phyloP scores from a whole-genome alignment of 1,284 basidiomycete genomes.

The Boletus calvinii region DNA sequence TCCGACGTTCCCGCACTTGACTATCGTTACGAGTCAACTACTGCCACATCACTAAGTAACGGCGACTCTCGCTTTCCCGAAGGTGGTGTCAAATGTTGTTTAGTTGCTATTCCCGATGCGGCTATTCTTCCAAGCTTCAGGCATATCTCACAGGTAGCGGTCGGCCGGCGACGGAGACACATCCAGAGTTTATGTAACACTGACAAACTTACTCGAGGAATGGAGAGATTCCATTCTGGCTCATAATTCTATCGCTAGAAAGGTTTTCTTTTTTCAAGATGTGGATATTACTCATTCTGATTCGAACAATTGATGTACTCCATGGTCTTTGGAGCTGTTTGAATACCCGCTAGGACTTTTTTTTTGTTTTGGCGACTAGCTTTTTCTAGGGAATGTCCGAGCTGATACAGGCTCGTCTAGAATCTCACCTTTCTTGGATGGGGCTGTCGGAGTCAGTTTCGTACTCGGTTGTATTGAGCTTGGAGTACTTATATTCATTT shows the following conservation, averaged over 20 bases:
- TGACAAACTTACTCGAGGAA: background rate
- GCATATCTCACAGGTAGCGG: background rate
- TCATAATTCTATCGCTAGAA: background rate
- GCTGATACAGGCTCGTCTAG: no score
- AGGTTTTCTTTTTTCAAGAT: no score
- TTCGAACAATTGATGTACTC: no score
- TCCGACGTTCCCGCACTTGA: conserved; percentile 9
- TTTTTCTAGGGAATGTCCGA: no score
- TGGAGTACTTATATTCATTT: background rate
- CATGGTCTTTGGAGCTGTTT: no score
- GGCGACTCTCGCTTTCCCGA: no score
- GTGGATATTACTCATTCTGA: no score
- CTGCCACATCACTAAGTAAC: background rate
- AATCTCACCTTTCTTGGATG: no score
- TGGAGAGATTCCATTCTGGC: background rate
- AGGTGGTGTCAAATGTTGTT: background rate
- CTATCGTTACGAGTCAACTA: background rate
- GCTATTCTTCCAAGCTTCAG: background rate
- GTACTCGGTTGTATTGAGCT: background rate
- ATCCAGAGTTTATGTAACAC: background rate
- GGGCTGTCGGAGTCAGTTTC: background rate
- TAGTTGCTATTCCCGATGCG: background rate
- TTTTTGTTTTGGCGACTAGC: no score
- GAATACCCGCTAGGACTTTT: no score
- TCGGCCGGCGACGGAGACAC: background rate